Evolutionary conservation across 345 rosid species (phyloP).

Genomic region (Microcos paniculata): DNA sequence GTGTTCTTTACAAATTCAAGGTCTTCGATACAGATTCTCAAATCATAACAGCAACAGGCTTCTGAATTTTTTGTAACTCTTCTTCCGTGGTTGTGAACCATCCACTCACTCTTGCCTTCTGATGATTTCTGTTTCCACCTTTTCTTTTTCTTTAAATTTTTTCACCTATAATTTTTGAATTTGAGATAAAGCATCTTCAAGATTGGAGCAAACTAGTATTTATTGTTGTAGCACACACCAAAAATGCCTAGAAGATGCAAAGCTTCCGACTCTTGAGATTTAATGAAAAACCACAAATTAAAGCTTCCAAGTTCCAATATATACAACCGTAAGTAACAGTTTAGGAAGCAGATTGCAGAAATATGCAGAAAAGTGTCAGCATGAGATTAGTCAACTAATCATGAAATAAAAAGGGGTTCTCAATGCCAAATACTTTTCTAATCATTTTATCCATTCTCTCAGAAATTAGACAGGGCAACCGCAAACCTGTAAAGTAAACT

Average conservation of each 20-base stretch:
- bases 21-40: conserved; percentile 21
- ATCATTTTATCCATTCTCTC: neutral
- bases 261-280: neutral
- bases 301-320: conserved; percentile 7
- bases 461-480: neutral
- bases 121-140: neutral
- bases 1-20: conserved; percentile 34
- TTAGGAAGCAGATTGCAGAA: neutral
- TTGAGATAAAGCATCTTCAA: conserved; percentile 7
- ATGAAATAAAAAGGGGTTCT: neutral
- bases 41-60: conserved; percentile 20
- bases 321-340: neutral
- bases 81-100: neutral
- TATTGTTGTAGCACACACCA: conserved; percentile 5
- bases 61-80: conserved; percentile 11
- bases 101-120: conserved; percentile 10
- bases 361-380: neutral
- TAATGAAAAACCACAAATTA: neutral
- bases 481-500: neutral
- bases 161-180: neutral
- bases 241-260: neutral
- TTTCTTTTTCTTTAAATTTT: no score
- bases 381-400: neutral
- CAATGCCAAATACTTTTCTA: neutral
- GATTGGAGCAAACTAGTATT: conserved; percentile 9